Conservation (phyloP, 2,329 filamentous ascomycete genomes). For the Aspergillus spinulosporus region DNA sequence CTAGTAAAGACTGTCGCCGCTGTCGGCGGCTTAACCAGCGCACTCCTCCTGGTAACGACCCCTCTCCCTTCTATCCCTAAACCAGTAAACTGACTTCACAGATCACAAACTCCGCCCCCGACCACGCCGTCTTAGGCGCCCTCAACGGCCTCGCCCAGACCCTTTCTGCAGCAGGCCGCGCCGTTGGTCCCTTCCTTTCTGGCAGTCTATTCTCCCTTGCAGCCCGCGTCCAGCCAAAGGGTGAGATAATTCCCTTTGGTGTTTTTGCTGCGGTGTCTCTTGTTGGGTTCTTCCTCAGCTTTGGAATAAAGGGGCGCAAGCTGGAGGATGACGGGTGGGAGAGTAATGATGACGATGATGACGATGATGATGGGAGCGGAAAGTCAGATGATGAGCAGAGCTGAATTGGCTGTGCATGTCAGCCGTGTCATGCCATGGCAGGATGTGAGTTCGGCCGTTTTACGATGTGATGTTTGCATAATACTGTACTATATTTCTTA, state of each 20-base stretch:
- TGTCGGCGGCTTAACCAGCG: slow-evolving; percentile 85
- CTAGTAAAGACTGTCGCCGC: slow-evolving; percentile 87
- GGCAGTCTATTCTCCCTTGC: slow-evolving; percentile 83
- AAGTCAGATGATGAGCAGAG: background rate
- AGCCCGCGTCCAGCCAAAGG: slow-evolving; percentile 70
- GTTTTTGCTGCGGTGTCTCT: slow-evolving; percentile 82
- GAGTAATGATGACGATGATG: slow-evolving; percentile 37
- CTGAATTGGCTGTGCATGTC: background rate
- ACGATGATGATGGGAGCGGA: slow-evolving; percentile 49
- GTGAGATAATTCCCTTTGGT: slow-evolving; percentile 82
- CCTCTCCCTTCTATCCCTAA: background rate
- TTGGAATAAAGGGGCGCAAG: slow-evolving; percentile 68
- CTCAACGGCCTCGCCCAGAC: slow-evolving; percentile 94
- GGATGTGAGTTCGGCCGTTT: no score
- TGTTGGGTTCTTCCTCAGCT: slow-evolving; percentile 74
- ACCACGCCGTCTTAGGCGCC: slow-evolving; percentile 80
- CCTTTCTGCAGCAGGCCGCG: slow-evolving; percentile 84
- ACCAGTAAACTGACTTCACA: slow-evolving; percentile 35
- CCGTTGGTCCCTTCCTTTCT: slow-evolving; percentile 83
- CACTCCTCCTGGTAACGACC: slow-evolving; percentile 72
- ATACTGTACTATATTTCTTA: no score
- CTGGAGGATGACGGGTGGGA: slow-evolving; percentile 61
- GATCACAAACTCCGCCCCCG: slow-evolving; percentile 92
- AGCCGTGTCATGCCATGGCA: no score
- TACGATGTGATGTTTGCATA: no score